phyloP scores from a whole-genome alignment of 257 asterid species.

The Ballota nigra region DNA sequence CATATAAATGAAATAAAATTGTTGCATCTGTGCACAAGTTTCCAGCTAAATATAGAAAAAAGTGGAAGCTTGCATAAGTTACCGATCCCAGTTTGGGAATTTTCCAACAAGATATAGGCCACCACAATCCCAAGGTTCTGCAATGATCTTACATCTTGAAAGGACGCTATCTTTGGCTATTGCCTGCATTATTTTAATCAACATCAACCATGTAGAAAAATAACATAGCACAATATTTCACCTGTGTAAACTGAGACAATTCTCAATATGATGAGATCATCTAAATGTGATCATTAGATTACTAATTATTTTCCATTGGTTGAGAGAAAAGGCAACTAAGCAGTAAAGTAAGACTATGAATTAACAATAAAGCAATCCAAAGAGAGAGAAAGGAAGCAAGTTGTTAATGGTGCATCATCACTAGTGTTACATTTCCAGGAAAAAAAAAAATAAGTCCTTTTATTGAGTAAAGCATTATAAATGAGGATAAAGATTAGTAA shows the following conservation, averaged over 20 bases:
- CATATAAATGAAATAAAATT: not conserved
- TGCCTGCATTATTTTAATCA: constrained; percentile 52
- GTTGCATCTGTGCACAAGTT: constrained; percentile 12
- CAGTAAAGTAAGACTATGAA: not conserved
- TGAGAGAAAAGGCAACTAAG: not conserved
- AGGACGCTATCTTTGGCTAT: constrained; percentile 84
- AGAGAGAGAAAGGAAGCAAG: not conserved
- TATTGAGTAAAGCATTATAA: not conserved
- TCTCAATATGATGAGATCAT: constrained; percentile 1
- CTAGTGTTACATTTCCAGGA: not conserved
- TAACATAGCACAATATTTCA: constrained; percentile 3
- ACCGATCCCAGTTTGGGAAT: constrained; percentile 99
- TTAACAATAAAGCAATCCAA: not conserved
- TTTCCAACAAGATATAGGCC: constrained; percentile 96
- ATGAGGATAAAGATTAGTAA: not conserved
- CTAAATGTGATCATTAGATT: not conserved
- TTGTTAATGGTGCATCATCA: not conserved
- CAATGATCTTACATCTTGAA: constrained; percentile 90
- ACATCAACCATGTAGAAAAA: constrained; percentile 8
- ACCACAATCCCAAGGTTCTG: constrained; percentile 99
- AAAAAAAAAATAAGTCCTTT: not conserved
- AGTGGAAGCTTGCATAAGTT: constrained; percentile 17
- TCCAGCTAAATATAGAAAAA: not conserved
- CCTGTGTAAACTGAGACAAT: constrained; percentile 5
- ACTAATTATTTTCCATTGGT: not conserved